Percentiles rank a stretch among this genome's conserved stretches.
These are phyloP conservation scores for Thymus mandschuricus DNA, from an alignment of 257 asterid genomes.

Conservation along the genomic window DNA sequence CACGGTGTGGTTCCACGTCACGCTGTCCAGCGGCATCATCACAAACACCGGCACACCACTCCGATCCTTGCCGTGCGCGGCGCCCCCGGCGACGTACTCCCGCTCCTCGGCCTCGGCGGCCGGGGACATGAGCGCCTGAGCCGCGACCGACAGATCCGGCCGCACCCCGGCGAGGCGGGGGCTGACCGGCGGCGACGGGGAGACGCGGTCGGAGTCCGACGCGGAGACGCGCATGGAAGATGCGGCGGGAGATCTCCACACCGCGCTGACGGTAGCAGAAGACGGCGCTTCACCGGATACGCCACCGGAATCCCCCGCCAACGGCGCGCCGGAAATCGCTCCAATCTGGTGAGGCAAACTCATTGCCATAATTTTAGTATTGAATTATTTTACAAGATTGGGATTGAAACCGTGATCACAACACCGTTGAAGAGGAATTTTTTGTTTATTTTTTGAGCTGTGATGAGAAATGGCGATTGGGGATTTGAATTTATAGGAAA, in stretches of 20 bases:
- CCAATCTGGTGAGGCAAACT: conserved; percentile 84
- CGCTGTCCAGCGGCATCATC: conserved; percentile 98
- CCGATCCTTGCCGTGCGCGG: conserved; percentile 30
- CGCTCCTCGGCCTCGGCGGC: conserved; percentile 27
- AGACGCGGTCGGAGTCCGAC: conserved; percentile 53
- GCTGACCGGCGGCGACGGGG: conserved; percentile 87
- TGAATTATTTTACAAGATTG: conserved; percentile 2
- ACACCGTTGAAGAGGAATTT: background rate
- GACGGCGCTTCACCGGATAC: conserved; percentile 47
- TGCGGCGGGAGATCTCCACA: conserved; percentile 59
- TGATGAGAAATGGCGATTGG: background rate
- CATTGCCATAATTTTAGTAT: conserved; percentile 66
- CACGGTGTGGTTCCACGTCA: conserved; percentile 80
- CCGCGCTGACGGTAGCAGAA: conserved; percentile 54
- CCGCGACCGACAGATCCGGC: conserved; percentile 70
- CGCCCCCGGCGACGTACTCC: conserved; percentile 36
- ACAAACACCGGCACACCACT: conserved; percentile 91
- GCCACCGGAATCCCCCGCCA: conserved; percentile 47
- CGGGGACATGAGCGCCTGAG: conserved; percentile 67
- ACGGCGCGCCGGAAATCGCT: conserved; percentile 62
- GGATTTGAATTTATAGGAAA: conserved; percentile 33
- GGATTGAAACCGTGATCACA: conserved; percentile 14
- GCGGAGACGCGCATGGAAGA: conserved; percentile 60
- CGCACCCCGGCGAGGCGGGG: conserved; percentile 62
- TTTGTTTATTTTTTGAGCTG: background rate